A percentile compares a stretch with the other conserved stretches of the same genome.
Conservation (phyloP, 2,329 filamentous ascomycete species). For the Phyllosticta citrichinensis region DNA sequence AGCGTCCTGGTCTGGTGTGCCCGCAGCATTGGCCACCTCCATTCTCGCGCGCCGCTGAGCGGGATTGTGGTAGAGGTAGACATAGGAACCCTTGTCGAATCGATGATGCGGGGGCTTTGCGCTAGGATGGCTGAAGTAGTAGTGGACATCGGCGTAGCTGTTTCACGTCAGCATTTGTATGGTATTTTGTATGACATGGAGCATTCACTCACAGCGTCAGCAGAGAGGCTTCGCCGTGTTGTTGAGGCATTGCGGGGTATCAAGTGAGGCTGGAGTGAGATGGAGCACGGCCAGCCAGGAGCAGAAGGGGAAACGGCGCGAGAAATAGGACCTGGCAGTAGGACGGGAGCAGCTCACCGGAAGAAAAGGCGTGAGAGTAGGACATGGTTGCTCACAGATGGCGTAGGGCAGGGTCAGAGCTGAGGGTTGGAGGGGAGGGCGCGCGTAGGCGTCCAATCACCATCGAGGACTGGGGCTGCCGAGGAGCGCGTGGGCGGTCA, state of each 20-base stretch:
- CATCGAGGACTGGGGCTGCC: too few species aligned
- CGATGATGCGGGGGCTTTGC: slow-evolving; percentile 65
- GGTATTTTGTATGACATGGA: not conserved
- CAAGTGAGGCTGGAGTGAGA: not conserved
- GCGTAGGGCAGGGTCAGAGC: not conserved
- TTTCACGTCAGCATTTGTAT: slow-evolving; percentile 15
- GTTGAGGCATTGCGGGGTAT: slow-evolving; percentile 33
- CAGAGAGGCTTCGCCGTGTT: slow-evolving; percentile 37
- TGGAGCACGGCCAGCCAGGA: not conserved
- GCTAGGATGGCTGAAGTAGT: slow-evolving; percentile 62
- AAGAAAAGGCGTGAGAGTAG: not conserved
- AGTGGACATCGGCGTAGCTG: slow-evolving; percentile 71
- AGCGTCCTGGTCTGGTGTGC: slow-evolving; percentile 67
- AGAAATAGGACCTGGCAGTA: not conserved
- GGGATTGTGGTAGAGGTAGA: slow-evolving; percentile 70
- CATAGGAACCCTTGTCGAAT: slow-evolving; percentile 70
- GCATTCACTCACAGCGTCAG: slow-evolving; percentile 35
- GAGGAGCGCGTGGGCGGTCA: not conserved
- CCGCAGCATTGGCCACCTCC: slow-evolving; percentile 66
- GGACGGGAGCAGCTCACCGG: not conserved
- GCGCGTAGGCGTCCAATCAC: slow-evolving; percentile 9
- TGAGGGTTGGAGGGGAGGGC: not conserved
- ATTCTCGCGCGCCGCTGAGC: slow-evolving; percentile 57
- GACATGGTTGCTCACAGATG: not conserved
- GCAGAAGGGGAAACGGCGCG: not conserved